Percentiles rank a stretch among this genome's conserved stretches.
Conservation (phyloP, 2,329 filamentous ascomycete genomes). For the Colletotrichum liaoningense region DNA sequence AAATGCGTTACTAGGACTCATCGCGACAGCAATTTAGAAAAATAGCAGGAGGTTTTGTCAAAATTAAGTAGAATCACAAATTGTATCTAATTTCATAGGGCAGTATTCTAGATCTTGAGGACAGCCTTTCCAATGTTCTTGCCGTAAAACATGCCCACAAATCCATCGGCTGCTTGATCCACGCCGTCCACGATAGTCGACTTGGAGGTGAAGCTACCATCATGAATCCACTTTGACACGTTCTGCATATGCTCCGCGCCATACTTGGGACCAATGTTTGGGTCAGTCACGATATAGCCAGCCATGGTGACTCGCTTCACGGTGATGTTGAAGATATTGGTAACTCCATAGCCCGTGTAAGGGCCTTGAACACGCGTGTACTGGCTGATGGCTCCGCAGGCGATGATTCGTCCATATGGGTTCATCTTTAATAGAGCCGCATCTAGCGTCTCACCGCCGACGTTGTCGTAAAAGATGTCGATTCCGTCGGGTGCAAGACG, state of each 20-base stretch:
- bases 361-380: constrained; percentile 69
- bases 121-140: constrained; percentile 92
- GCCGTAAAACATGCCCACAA: constrained; percentile 80
- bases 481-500: constrained; percentile 78
- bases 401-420: constrained; percentile 72
- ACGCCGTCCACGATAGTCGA: constrained; percentile 78
- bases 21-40: too few relatives aligned
- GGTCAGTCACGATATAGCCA: constrained; percentile 82
- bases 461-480: constrained; percentile 87
- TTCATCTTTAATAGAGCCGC: constrained; percentile 64
- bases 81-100: too few relatives aligned
- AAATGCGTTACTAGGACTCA: too few relatives aligned
- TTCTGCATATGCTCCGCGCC: constrained; percentile 78
- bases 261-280: constrained; percentile 74
- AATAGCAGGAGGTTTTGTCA: too few relatives aligned
- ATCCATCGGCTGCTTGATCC: constrained; percentile 77
- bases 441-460: constrained; percentile 80
- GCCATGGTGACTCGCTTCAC: constrained; percentile 75
- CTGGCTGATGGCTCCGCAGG: constrained; percentile 74
- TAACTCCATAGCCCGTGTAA: constrained; percentile 71
- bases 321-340: constrained; percentile 73
- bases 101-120: constrained; percentile 62
- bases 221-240: constrained; percentile 79
- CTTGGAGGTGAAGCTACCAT: constrained; percentile 79
- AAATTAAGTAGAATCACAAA: too few relatives aligned